Percentiles rank a stretch among this genome's conserved stretches.
These are phyloP conservation scores for Solidago caesia DNA, from an alignment of 129 eudicot genomes.

Conservation along the genomic window DNA sequence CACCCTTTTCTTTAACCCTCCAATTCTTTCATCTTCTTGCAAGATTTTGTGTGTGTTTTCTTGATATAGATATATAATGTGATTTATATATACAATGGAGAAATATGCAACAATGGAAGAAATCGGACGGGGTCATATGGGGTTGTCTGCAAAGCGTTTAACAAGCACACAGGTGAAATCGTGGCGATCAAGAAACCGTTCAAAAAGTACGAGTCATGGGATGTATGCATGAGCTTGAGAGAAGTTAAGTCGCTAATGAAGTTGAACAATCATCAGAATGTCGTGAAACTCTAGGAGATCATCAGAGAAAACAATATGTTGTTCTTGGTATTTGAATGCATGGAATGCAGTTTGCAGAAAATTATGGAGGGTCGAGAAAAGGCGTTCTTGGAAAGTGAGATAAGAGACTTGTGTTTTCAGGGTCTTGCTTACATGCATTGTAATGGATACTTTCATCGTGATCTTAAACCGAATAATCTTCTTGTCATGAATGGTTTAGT, in stretches of 20 bases:
- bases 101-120: not conserved
- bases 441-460: not conserved
- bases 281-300: not conserved
- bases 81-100: no score
- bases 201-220: not conserved
- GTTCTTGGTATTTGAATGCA: conserved; percentile 6
- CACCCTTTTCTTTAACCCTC: no score
- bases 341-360: not conserved
- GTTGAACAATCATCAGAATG: not conserved
- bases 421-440: conserved; percentile 13
- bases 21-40: no score
- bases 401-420: conserved; percentile 8
- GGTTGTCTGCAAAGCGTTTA: not conserved
- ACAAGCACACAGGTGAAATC: not conserved
- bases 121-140: conserved; percentile 14
- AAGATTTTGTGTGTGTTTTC: no score
- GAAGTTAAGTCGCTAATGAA: not conserved
- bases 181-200: not conserved
- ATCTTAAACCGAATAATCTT: conserved; percentile 7
- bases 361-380: not conserved
- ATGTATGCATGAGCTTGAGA: conserved; percentile 1
- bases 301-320: not conserved
- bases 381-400: conserved; percentile 7
- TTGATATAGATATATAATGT: no score
- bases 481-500: not conserved